These are phyloP conservation scores for Perkinsus olseni DNA, from an alignment of 169 alveolate genomes.

Conservation along the genomic window DNA sequence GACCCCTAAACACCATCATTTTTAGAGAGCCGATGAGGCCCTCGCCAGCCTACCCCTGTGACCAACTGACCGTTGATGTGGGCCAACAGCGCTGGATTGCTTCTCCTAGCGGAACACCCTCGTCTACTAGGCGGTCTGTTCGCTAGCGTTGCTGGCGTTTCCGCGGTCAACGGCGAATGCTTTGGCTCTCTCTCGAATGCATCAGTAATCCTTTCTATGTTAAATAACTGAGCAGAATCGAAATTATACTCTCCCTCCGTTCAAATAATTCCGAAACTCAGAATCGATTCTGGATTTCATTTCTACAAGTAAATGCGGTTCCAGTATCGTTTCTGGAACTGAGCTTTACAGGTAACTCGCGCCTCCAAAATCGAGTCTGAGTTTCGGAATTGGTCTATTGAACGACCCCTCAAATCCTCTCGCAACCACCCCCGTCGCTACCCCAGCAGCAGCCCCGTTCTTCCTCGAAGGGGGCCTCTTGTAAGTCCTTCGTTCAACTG, in stretches of 20 bases:
- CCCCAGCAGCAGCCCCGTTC: not conserved
- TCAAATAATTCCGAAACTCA: too few species aligned
- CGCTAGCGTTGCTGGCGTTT: not conserved
- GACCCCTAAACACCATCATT: not conserved
- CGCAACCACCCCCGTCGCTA: too few species aligned
- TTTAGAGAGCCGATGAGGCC: too few species aligned
- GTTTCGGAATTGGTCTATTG: too few species aligned
- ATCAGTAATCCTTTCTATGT: not conserved
- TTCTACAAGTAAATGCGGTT: too few species aligned
- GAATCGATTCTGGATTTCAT: too few species aligned
- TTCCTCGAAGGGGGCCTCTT: not conserved
- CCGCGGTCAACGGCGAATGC: not conserved
- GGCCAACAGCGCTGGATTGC: not conserved
- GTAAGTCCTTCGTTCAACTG: too few species aligned
- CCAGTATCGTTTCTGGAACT: too few species aligned
- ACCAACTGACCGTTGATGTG: not conserved
- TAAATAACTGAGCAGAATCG: not conserved
- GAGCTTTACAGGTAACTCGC: too few species aligned
- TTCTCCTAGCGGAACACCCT: not conserved
- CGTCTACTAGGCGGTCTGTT: not conserved
- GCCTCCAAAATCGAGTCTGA: too few species aligned
- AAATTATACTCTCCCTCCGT: not conserved
- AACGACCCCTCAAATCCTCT: too few species aligned
- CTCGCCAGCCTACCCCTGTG: not conserved
- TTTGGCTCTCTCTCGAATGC: not conserved